A percentile compares a stretch with the other conserved stretches of the same genome.
Evolutionary conservation across 2,329 filamentous ascomycete species (phyloP).

Genomic region (Ophiostoma ips): DNA sequence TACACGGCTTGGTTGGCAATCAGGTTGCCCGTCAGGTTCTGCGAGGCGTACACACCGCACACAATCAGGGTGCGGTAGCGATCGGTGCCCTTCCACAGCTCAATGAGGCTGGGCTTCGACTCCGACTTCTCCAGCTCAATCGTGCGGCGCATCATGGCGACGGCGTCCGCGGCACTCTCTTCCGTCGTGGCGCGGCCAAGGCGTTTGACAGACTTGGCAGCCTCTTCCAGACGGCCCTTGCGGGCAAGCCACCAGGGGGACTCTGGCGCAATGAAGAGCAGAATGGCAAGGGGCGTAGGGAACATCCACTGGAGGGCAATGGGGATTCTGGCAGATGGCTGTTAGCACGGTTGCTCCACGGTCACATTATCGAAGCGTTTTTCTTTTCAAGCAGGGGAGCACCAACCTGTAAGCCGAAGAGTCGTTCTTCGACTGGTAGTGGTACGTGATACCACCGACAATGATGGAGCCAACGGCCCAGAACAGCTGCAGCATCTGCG

Average conservation of each 20-base stretch:
- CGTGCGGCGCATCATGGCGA: constrained; percentile 9
- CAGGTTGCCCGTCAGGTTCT: constrained; percentile 48
- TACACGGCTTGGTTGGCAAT: constrained; percentile 50
- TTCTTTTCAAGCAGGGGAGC: too few species aligned
- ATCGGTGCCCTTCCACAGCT: constrained; percentile 35
- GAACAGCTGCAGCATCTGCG: constrained; percentile 52
- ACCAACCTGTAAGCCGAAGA: constrained; percentile 19
- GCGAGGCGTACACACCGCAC: constrained; percentile 42
- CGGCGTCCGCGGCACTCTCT: background rate
- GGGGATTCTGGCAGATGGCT: constrained; percentile 24
- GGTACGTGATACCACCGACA: constrained; percentile 40
- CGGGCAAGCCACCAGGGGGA: constrained; percentile 44
- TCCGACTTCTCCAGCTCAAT: constrained; percentile 20
- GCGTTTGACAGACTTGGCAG: constrained; percentile 30
- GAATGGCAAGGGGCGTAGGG: constrained; percentile 32
- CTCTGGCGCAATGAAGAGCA: constrained; percentile 36
- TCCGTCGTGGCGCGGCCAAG: constrained; percentile 25
- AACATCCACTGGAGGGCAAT: constrained; percentile 40
- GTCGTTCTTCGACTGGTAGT: constrained; percentile 28
- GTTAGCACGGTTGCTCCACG: background rate
- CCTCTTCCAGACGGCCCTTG: constrained; percentile 30
- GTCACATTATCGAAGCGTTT: too few species aligned
- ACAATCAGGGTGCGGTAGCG: constrained; percentile 20
- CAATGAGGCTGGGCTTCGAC: constrained; percentile 30
- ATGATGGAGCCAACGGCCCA: constrained; percentile 49